phyloP scores from a whole-genome alignment of 495 filamentous ascomycete species.

The Beverwykella pulmonaria region DNA sequence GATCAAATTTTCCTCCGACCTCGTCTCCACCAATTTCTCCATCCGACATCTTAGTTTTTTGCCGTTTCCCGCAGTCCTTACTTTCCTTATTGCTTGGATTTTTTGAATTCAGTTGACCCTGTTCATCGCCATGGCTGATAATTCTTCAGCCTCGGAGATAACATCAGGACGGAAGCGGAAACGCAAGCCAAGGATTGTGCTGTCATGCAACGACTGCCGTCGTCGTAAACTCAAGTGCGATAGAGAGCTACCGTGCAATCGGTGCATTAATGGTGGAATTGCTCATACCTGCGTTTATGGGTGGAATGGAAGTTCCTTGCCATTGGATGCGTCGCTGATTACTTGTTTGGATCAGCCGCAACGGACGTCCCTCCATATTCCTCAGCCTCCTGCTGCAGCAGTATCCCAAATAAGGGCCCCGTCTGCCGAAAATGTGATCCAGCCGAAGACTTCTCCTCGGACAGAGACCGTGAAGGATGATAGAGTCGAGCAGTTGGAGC shows the following conservation, averaged over 20 bases:
- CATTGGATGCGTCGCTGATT: not conserved
- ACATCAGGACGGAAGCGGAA: not conserved
- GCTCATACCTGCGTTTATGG: slow-evolving; percentile 20
- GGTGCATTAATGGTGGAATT: slow-evolving; percentile 20
- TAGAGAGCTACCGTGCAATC: slow-evolving; percentile 27
- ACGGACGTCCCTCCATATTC: not conserved
- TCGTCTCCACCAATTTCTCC: not conserved
- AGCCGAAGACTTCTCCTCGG: not conserved
- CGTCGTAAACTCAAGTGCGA: slow-evolving; percentile 33
- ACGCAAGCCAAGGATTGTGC: slow-evolving; percentile 24
- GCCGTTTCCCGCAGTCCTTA: not conserved
- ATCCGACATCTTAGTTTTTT: not conserved
- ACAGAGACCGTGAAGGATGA: not conserved
- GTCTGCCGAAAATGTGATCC: not conserved
- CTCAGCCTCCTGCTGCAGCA: not conserved
- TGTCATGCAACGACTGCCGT: slow-evolving; percentile 28
- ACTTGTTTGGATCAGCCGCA: not conserved
- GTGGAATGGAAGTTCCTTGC: not conserved
- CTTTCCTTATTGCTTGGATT: not conserved
- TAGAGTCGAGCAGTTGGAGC: slow-evolving; percentile 7
- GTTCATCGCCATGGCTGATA: not conserved
- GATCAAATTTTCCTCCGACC: not conserved
- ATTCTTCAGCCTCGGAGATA: slow-evolving; percentile 9
- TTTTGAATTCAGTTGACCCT: not conserved
- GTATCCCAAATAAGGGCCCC: not conserved